These are phyloP conservation scores for Russula olivacea DNA, from an alignment of 768 basidiomycete genomes.

Conservation along the genomic window DNA sequence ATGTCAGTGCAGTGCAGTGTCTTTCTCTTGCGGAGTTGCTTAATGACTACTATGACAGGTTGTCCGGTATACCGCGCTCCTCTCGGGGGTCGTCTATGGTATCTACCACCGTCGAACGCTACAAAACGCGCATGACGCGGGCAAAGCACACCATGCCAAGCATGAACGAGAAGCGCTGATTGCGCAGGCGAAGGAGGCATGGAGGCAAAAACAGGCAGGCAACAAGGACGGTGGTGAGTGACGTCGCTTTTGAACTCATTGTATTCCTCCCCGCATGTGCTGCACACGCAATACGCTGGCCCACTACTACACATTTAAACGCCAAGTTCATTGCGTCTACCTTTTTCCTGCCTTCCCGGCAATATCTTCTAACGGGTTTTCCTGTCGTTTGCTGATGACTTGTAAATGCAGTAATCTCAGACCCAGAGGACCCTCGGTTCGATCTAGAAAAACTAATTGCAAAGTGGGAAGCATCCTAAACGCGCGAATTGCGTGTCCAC, in stretches of 20 bases:
- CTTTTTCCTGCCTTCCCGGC: neutral
- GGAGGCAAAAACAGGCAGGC: slow-evolving; percentile 68
- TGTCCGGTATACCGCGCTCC: slow-evolving; percentile 87
- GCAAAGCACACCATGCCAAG: slow-evolving; percentile 66
- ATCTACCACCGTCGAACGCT: slow-evolving; percentile 88
- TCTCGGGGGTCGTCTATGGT: slow-evolving; percentile 84
- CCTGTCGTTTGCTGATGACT: slow-evolving; percentile 1
- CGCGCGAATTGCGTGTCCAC: slow-evolving; percentile 10
- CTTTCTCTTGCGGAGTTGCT: neutral
- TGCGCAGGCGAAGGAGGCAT: slow-evolving; percentile 84
- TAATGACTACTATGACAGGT: slow-evolving; percentile 43
- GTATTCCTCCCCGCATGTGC: neutral
- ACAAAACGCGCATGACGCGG: slow-evolving; percentile 71
- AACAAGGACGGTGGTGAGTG: slow-evolving; percentile 53
- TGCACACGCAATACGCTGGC: neutral
- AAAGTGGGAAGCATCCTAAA: slow-evolving; percentile 63
- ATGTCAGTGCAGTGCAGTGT: slow-evolving; percentile 9
- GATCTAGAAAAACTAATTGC: slow-evolving; percentile 88
- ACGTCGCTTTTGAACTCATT: slow-evolving; percentile 3
- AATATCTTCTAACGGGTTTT: neutral
- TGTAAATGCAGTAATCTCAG: slow-evolving; percentile 63
- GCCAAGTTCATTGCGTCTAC: neutral
- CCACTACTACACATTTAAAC: neutral
- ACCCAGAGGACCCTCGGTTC: slow-evolving; percentile 93
- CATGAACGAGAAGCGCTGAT: slow-evolving; percentile 74